Conservation (phyloP, 176 grass and related monocot genomes). For the Triticum urartu region DNA sequence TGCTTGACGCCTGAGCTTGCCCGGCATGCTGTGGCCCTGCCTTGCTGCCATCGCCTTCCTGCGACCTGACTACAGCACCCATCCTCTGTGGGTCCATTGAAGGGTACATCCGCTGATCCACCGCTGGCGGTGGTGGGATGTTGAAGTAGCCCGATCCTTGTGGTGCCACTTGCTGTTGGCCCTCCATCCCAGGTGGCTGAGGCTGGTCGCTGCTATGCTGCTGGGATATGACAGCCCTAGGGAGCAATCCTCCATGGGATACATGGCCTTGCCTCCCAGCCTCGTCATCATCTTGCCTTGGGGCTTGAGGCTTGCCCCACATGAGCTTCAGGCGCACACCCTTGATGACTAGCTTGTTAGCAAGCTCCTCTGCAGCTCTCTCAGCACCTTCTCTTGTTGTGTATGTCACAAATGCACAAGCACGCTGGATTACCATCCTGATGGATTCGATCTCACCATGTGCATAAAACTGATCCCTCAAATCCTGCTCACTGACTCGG, state of each 20-base stretch:
- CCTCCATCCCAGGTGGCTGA: conserved; percentile 56
- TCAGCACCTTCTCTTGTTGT: conserved; percentile 90
- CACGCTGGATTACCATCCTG: conserved; percentile 88
- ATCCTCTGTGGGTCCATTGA: conserved; percentile 98
- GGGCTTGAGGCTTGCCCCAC: conserved; percentile 89
- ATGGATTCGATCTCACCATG: conserved; percentile 97
- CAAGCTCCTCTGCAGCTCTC: conserved; percentile 87
- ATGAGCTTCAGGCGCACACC: conserved; percentile 91
- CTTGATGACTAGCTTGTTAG: conserved; percentile 93
- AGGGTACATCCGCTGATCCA: conserved; percentile 65
- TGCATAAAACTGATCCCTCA: conserved; percentile 90
- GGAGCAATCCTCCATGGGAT: conserved; percentile 76
- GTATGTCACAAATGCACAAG: conserved; percentile 86
- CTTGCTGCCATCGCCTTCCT: conserved; percentile 50
- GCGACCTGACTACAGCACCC: conserved; percentile 69
- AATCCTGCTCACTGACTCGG: conserved; percentile 73
- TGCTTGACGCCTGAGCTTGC: conserved; percentile 53
- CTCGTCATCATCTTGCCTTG: conserved; percentile 67
- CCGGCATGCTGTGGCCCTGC: conserved; percentile 38
- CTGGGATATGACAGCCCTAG: conserved; percentile 90
- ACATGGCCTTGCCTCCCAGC: conserved; percentile 62
- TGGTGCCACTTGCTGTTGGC: conserved; percentile 40
- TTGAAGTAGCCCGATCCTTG: conserved; percentile 68
- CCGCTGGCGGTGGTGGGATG: conserved; percentile 64
- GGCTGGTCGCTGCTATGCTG: conserved; percentile 69